Base-by-base conservation (phyloP, 78 protist species). In the Chrysochromulina tobinii region DNA sequence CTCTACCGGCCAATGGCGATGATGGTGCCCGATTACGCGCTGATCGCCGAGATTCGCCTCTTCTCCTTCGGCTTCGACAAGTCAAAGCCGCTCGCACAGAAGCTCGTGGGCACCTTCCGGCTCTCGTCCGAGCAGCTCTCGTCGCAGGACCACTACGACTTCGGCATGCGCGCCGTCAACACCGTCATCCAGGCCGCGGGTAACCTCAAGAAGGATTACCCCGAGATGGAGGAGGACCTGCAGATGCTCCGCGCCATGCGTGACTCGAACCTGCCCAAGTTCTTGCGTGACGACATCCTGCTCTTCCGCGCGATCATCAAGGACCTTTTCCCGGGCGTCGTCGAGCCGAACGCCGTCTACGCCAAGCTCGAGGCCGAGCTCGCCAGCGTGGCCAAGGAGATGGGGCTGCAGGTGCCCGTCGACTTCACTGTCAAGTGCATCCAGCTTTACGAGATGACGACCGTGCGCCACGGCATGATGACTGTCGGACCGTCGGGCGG, bases 151-250 rank as follows among this genome's bases (percentile, higher is more conserved):
- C 97, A 96, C 91, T 96, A 96, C 89, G 97, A 18, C 17, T 90
- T 93, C 50, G 98, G 97, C n/a, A 97, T 96, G 98, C 93, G 98
- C 4, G 98, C 98, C 21, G 97, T 97, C 67, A 96, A 96, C 84
- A 93, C 98, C 1, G 98, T 97, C 77, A 95, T 97, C 67, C 23
- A 77, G 0, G 92, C 96, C 1, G 98, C 98, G 11, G 98, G 98
- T 17, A 50, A 90, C 59, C 94, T 94, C 93, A 97, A 96, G 93
- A 77, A 94, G 3, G 77, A 54, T 50, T 0, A 57, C 54, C 96
- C 98, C 1, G 61, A 64, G 23, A 27, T 61, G 73, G 79, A 53
- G 14, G 98, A 98, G 88, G 97, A 95, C 25, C 84, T 94, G 51
- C 66, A 95, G 15, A 88, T 98, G 81, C 93, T 96, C 7, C 95